Conservation (phyloP, 192 early-diverging fungal genomes). For the Linnemannia exigua region DNA sequence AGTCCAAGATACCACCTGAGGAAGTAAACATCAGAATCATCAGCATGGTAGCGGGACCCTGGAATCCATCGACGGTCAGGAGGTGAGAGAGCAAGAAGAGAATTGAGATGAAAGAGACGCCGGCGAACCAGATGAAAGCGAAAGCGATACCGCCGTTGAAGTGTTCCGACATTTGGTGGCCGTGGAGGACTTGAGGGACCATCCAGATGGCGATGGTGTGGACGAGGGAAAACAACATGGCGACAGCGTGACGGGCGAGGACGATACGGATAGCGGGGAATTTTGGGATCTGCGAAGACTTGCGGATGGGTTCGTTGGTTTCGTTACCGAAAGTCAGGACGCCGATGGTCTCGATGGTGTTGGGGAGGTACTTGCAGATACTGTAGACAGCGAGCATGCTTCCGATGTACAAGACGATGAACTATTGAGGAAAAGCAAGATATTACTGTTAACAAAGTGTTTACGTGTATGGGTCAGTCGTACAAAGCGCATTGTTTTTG, state of each 20-base stretch:
- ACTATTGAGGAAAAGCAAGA: constrained; percentile 13
- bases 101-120: constrained; percentile 41
- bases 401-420: constrained; percentile 53
- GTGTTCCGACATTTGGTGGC: constrained; percentile 44
- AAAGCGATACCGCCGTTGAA: constrained; percentile 49
- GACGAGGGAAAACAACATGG: constrained; percentile 38
- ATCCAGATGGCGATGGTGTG: constrained; percentile 55
- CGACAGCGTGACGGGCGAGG: constrained; percentile 31
- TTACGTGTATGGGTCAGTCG: neutral
- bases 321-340: constrained; percentile 44
- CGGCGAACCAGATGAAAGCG: constrained; percentile 51
- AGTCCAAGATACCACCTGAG: constrained; percentile 47
- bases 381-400: constrained; percentile 44
- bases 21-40: constrained; percentile 57
- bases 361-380: constrained; percentile 54
- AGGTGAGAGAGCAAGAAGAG: constrained; percentile 40
- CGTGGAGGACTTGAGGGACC: constrained; percentile 48
- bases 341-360: constrained; percentile 51
- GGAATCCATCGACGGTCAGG: constrained; percentile 52
- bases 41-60: constrained; percentile 41
- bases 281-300: constrained; percentile 36
- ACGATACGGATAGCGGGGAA: constrained; percentile 54
- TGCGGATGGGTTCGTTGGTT: neutral
- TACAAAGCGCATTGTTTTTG: neutral
- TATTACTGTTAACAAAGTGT: neutral